Conservation (phyloP, 1,284 basidiomycete species). For the Ceratobasidium sp. region DNA sequence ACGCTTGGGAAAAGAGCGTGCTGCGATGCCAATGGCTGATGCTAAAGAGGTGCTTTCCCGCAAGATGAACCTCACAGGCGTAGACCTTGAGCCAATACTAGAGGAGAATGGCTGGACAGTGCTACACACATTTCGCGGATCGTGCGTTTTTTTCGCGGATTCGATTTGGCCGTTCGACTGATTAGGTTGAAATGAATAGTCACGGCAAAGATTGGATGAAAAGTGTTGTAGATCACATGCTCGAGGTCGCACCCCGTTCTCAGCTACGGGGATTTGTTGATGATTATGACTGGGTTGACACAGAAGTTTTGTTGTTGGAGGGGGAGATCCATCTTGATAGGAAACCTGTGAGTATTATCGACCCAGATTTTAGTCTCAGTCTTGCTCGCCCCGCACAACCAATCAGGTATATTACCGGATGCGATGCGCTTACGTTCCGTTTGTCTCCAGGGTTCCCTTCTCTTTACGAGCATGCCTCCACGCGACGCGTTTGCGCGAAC, state of each 20-base stretch:
- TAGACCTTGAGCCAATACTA: conserved; percentile 54
- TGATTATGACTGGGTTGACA: conserved; percentile 54
- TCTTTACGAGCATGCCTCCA: conserved; percentile 55
- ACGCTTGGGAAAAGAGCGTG: conserved; percentile 47
- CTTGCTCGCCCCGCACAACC: not conserved
- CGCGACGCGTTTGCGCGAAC: conserved; percentile 54
- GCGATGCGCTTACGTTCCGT: not conserved
- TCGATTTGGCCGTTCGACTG: not conserved
- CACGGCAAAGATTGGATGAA: conserved; percentile 57
- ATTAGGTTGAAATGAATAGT: conserved; percentile 50
- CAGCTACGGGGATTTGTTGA: conserved; percentile 57
- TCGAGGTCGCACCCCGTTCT: conserved; percentile 54
- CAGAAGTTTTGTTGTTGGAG: conserved; percentile 57
- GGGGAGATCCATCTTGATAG: conserved; percentile 58
- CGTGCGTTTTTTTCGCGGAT: conserved; percentile 51
- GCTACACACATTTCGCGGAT: conserved; percentile 55
- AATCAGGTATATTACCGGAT: not conserved
- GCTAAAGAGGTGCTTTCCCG: conserved; percentile 48
- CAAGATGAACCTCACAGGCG: conserved; percentile 50
- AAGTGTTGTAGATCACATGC: conserved; percentile 55
- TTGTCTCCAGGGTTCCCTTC: conserved; percentile 55
- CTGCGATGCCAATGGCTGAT: conserved; percentile 20
- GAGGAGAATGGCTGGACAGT: conserved; percentile 56
- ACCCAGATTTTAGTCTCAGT: not conserved
- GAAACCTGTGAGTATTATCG: conserved; percentile 56